Evolutionary conservation across 192 early-diverging fungal genomes (phyloP).

Genomic region (Coemansia sp.): DNA sequence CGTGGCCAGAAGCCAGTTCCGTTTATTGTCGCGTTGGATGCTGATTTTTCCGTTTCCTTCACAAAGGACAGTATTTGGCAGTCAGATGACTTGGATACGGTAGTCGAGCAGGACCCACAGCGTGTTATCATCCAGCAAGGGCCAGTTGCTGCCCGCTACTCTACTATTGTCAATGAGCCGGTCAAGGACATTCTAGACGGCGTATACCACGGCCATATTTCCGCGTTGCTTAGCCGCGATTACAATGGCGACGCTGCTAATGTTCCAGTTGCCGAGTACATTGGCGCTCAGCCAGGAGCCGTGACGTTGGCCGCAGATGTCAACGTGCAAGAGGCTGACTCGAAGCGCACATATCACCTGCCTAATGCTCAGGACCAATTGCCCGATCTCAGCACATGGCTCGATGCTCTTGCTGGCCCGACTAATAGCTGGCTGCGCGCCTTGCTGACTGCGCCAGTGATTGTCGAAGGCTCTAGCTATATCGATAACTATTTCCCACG

Average conservation of each 20-base stretch:
- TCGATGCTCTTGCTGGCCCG: slow-evolving; percentile 70
- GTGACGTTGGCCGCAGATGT: not conserved
- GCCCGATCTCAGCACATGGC: slow-evolving; percentile 54
- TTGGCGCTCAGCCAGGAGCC: slow-evolving; percentile 32
- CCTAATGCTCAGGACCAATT: slow-evolving; percentile 12
- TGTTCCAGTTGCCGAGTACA: slow-evolving; percentile 81
- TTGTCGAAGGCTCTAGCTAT: slow-evolving; percentile 73
- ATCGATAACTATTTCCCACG: slow-evolving; percentile 63
- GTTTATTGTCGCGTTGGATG: slow-evolving; percentile 87
- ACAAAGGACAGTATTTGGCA: slow-evolving; percentile 93
- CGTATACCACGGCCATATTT: slow-evolving; percentile 81
- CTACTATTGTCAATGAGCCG: slow-evolving; percentile 77
- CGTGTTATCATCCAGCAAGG: slow-evolving; percentile 87
- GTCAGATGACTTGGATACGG: slow-evolving; percentile 81
- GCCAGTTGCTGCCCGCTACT: slow-evolving; percentile 78
- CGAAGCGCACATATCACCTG: slow-evolving; percentile 2
- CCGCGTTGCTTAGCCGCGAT: slow-evolving; percentile 69
- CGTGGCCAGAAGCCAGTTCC: slow-evolving; percentile 83
- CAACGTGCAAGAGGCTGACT: not conserved
- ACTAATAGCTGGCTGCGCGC: slow-evolving; percentile 78
- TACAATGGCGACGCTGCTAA: slow-evolving; percentile 60
- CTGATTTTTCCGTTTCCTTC: slow-evolving; percentile 88
- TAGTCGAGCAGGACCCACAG: slow-evolving; percentile 81
- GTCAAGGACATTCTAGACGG: slow-evolving; percentile 85
- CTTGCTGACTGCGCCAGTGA: slow-evolving; percentile 67